Base-by-base conservation (phyloP, 2,329 filamentous ascomycete species). In the Ceratocystis lukuohia region DNA sequence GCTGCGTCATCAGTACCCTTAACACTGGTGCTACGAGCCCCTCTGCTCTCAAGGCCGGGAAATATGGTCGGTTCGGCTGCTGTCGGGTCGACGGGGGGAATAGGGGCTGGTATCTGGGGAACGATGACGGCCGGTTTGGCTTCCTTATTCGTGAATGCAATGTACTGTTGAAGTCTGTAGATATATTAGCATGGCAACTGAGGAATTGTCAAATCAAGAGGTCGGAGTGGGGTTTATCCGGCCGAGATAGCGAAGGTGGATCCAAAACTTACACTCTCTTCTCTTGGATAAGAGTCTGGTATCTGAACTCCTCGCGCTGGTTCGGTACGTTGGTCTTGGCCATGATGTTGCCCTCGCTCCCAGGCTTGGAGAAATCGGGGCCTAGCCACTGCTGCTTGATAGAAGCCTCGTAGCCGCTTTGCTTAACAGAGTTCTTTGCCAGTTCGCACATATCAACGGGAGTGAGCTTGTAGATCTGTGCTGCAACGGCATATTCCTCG, bases 401-500 rank as follows among this genome's bases (percentile, higher is more conserved):
- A 12, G 86, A 83, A 71, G 88, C 80, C 74, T 99, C 94, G 73
- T 96, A 99, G 5, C 94, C 94, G 74, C 91, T 96, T 75, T 99
- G 94, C 71, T 88, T 85, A 50, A 99, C 94, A 8, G 91, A 96
- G 74, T 97, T 93, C 77, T 96, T 96, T 28, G 94, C 94, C 67
- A 99, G 77, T 77, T 99, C 94, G 74, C 94, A 97, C 94, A 99
- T 99, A 73, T 99, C 94, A 3, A 97, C 92, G 0, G 93, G 88
- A 72, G 87, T 95, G 48, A 99, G 84, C 77, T 97, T 97, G 79
- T 97, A 99, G 68, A 99, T 99, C 76, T 99, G 94, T 3, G 94
- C 94, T 2, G 94, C 94, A 7, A 99, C 94, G 0, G 93, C 92
- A 73, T 99, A 99, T 74, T 99, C 94, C 75, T 99, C 94, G 70